These are phyloP conservation scores for Erodium chrysanthum DNA, from an alignment of 441 rosid species.

Conservation along the genomic window DNA sequence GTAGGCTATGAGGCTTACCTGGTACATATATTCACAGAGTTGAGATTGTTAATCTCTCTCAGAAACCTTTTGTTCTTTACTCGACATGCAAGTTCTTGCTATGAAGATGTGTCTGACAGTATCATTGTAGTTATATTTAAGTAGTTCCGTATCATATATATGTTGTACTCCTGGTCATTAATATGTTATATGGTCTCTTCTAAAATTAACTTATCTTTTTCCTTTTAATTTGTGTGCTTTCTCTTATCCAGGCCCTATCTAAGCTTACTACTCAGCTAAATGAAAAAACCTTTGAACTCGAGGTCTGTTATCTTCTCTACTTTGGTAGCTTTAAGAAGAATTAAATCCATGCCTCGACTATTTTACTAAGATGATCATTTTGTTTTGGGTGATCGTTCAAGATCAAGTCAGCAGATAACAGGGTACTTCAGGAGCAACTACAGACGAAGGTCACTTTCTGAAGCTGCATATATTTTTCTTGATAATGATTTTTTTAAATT, in stretches of 20 bases:
- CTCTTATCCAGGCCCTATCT: slow-evolving; percentile 49
- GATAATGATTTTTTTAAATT: not conserved
- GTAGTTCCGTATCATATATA: not conserved
- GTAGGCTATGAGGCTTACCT: too few relatives aligned
- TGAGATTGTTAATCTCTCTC: too few relatives aligned
- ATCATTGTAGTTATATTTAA: too few relatives aligned
- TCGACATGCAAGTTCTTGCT: too few relatives aligned
- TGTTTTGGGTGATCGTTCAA: slow-evolving; percentile 26
- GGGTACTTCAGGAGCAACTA: slow-evolving; percentile 86
- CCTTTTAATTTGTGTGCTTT: slow-evolving; percentile 20
- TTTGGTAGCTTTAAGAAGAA: slow-evolving; percentile 7
- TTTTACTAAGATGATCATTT: slow-evolving; percentile 21
- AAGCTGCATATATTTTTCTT: slow-evolving; percentile 14
- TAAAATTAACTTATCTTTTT: not conserved
- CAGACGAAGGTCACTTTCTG: slow-evolving; percentile 51
- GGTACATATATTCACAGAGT: too few relatives aligned
- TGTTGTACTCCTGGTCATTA: not conserved
- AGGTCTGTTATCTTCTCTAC: slow-evolving; percentile 41
- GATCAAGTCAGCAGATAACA: slow-evolving; percentile 85
- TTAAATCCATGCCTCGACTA: slow-evolving; percentile 3
- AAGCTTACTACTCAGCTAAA: slow-evolving; percentile 69
- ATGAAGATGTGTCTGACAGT: not conserved
- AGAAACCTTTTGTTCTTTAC: too few relatives aligned
- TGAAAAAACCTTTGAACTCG: slow-evolving; percentile 77
- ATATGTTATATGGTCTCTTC: not conserved